phyloP scores from a whole-genome alignment of 1,284 basidiomycete genomes.

The Tilletia indica region DNA sequence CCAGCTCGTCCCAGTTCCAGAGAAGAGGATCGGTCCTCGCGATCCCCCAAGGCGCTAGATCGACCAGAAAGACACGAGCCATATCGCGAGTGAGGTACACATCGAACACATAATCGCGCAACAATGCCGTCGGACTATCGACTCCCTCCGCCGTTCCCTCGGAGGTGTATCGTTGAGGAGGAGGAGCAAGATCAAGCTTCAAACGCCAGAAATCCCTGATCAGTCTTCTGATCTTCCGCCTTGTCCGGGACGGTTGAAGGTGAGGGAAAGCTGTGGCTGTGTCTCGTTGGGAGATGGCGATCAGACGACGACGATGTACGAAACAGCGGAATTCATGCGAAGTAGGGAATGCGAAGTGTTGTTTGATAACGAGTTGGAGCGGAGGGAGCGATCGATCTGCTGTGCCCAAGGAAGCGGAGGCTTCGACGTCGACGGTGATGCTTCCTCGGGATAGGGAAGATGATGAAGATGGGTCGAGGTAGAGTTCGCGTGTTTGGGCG shows the following conservation, averaged over 20 bases:
- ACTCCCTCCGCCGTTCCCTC: slow-evolving; percentile 15
- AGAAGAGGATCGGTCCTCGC: slow-evolving; percentile 80
- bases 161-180: not conserved
- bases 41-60: slow-evolving; percentile 80
- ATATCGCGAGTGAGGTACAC: slow-evolving; percentile 79
- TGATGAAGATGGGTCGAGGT: not conserved
- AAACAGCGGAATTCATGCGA: slow-evolving; percentile 58
- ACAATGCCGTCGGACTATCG: not conserved
- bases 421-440: slow-evolving; percentile 59
- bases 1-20: slow-evolving; percentile 78
- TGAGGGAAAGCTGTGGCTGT: slow-evolving; percentile 73
- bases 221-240: slow-evolving; percentile 62
- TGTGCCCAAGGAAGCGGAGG: slow-evolving; percentile 16
- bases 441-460: slow-evolving; percentile 58
- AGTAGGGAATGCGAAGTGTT: slow-evolving; percentile 82
- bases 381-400: slow-evolving; percentile 59
- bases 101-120: slow-evolving; percentile 68
- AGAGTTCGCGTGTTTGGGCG: slow-evolving; percentile 57
- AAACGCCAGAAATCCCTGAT: slow-evolving; percentile 69
- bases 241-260: slow-evolving; percentile 61
- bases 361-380: slow-evolving; percentile 83
- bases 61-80: slow-evolving; percentile 72
- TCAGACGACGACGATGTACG: slow-evolving; percentile 25
- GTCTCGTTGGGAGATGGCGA: slow-evolving; percentile 87
- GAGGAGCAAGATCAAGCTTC: slow-evolving; percentile 60